These are phyloP conservation scores for Dioszegia crocea DNA, from an alignment of 768 basidiomycete genomes.

Conservation along the genomic window DNA sequence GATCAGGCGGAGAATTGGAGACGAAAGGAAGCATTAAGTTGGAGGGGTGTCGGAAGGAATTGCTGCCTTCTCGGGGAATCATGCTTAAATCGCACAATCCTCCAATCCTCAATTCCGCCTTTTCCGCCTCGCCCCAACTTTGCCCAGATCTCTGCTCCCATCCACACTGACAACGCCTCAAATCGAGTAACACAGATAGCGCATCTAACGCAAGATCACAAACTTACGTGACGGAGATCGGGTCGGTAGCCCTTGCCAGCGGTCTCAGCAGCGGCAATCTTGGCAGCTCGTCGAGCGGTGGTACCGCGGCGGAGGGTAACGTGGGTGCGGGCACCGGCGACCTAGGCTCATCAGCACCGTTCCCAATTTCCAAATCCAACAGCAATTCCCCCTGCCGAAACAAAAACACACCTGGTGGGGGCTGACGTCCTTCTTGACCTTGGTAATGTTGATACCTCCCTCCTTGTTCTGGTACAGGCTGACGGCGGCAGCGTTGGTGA, in stretches of 20 bases:
- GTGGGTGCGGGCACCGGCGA: conserved; percentile 37
- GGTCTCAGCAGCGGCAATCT: conserved; percentile 49
- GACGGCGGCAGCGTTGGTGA: conserved; percentile 70
- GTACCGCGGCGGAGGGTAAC: conserved; percentile 39
- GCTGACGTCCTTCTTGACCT: conserved; percentile 44
- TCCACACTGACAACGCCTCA: no score
- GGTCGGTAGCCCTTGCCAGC: conserved; percentile 49
- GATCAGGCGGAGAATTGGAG: background rate
- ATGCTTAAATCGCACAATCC: background rate
- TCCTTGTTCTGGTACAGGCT: conserved; percentile 37
- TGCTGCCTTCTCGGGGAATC: background rate
- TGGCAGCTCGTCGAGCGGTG: conserved; percentile 45
- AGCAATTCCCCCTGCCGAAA: background rate
- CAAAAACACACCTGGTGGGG: conserved; percentile 35
- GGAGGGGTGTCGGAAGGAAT: background rate
- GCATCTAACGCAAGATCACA: background rate
- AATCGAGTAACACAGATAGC: no score
- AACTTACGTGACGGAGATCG: conserved; percentile 48
- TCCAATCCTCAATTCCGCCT: background rate
- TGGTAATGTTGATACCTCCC: conserved; percentile 42
- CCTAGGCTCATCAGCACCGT: conserved; percentile 20
- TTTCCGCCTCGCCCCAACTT: background rate
- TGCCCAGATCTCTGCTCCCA: background rate
- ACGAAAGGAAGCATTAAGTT: no score
- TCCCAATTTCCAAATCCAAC: background rate